Base-by-base conservation (phyloP, 2,329 filamentous ascomycete species). In the Dactylonectria estremocensis region DNA sequence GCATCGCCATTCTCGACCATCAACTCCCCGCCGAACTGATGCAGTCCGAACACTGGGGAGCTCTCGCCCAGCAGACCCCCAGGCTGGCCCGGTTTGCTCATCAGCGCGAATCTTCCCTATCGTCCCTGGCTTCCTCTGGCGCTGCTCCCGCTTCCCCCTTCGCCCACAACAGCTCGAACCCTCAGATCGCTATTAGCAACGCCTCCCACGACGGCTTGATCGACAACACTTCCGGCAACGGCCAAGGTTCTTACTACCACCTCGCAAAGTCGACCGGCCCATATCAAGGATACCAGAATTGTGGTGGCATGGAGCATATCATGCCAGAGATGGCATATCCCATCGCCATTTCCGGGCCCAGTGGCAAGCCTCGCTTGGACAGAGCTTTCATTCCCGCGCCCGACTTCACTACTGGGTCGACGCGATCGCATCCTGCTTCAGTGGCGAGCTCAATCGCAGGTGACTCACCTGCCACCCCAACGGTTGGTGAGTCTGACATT, bases 401-500 rank as follows among this genome's bases (percentile, higher is more conserved):
- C 1, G 86, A 88, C 40, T 79, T 86, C 45, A 79, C 82, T 28
- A 80, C 77, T 69, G 78, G 79, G 61, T 76, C 77, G 57, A 81
- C 76, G 14, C 80, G 82, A 66, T 88, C 86, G n/a, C 84, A 86
- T 73, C 84, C 87, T 20, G 81, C 82, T 2, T 89, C 88, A 63
- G 88, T 88, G 82, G 86, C 88, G 72, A 90, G 88, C 73, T 89
- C 87, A 7, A 80, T 85, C 20, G 83, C 83, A 31, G 85, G 86
- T 82, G 88, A 90, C 81, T 90, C 88, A 81, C 89, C 88, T 7
- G 86, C 84, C 61, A 90, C 88, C 54, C 88, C 88, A 65, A 83
- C 85, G 3, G 79, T 80, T 28, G 83, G 84, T 50, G 88, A 90
- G 61, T 76, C 83, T 53, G 87, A 86, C 4, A 80, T 84, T 28